These are phyloP conservation scores for Solanum pimpinellifolium DNA, from an alignment of 257 asterid genomes.

Conservation along the genomic window DNA sequence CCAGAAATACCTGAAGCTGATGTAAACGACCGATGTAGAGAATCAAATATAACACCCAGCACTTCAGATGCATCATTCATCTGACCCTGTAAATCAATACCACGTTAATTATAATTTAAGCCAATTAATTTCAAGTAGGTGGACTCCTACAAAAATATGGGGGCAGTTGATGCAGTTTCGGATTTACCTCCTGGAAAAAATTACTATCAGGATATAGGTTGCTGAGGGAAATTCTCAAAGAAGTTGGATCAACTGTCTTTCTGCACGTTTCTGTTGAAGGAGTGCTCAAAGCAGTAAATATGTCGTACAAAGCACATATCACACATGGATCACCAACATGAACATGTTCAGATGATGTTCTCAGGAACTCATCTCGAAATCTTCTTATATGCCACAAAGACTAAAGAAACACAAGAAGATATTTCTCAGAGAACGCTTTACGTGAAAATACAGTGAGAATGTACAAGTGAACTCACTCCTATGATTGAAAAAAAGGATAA, in stretches of 20 bases:
- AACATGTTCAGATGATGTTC: constrained; percentile 57
- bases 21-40: constrained; percentile 77
- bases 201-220: constrained; percentile 80
- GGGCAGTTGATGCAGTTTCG: not conserved
- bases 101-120: not conserved
- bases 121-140: not conserved
- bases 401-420: constrained; percentile 22
- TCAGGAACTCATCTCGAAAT: constrained; percentile 77
- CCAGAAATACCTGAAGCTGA: constrained; percentile 33
- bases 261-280: constrained; percentile 39
- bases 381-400: constrained; percentile 86
- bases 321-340: constrained; percentile 98
- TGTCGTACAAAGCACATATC: constrained; percentile 66
- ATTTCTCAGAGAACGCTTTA: constrained; percentile 3
- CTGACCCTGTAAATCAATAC: constrained; percentile 66
- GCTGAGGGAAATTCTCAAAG: constrained; percentile 85
- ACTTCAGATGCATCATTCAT: constrained; percentile 99
- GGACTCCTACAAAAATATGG: not conserved
- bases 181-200: constrained; percentile 87
- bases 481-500: not conserved
- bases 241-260: constrained; percentile 80
- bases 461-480: not conserved
- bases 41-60: constrained; percentile 71
- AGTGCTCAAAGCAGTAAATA: constrained; percentile 61
- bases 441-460: constrained; percentile 5